Evolutionary conservation across 2,329 filamentous ascomycete genomes (phyloP), one percentile per base, ranked within the genome.

Genomic region (Samsoniella hepiali): DNA sequence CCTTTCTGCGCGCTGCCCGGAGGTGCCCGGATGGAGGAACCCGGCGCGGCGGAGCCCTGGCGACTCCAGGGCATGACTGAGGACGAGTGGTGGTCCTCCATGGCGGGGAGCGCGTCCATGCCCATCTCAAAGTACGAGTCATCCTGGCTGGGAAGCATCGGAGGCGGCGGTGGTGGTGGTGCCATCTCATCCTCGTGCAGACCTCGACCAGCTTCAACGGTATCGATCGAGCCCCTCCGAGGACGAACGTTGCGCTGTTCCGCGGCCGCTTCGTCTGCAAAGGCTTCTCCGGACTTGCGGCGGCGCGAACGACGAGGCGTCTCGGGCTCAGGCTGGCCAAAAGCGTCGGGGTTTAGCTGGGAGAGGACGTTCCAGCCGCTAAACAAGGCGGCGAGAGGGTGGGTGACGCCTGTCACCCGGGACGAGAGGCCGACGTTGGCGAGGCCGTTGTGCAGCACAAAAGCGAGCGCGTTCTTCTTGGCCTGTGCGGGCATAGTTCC

Each of bases 41-140:
- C 77, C 0, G 79, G 82, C 1, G 80, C 72, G 3, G 74, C 70
- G 0, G 82, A 84, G 3, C 75, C 77, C 11, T 70, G 66, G 3
- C 79, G 80, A 65, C 81, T 83, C 83, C 83, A 85, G 5, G 83
- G 83, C 70, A 81, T 75, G 63, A 82, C 72, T 17, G 79, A 80
- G 2, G 80, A 82, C 1, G 81, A 82, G 53, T 84, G 83, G 60
- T 88, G 84, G 64, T 96, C 90, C 5, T 86, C 84, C 60, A 95
- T 82, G 8, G 85, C 83, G 0, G 84, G 82, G 0, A 81, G 84
- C 1, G 84, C 89, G 49, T 91, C 85, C 75, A 91, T 86, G 27
- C 88, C 90, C 31, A 91, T 74, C 73, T 96, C 92, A 27, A 89
- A 75, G 55, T 77, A 73, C 0, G 74, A 73, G 22, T 81, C 75